Conservation (phyloP, 768 basidiomycete species). For the Zangia roseola region DNA sequence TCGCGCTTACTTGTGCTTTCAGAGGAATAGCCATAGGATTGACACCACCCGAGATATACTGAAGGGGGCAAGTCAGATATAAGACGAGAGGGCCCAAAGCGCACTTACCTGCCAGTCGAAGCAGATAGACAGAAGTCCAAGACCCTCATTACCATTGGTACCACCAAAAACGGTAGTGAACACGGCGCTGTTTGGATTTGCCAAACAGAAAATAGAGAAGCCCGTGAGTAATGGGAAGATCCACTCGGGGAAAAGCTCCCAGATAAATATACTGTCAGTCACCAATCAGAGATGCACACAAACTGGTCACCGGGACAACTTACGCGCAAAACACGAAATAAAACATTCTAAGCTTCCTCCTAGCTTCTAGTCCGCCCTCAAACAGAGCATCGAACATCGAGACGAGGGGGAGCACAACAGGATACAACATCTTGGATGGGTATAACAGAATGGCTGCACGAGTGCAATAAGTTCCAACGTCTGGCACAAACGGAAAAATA, state of each 20-base stretch:
- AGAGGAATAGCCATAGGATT: conserved; percentile 58
- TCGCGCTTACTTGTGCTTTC: conserved; percentile 41
- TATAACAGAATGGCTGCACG: conserved; percentile 36
- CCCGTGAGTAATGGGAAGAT: conserved; percentile 61
- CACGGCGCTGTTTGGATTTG: conserved; percentile 36
- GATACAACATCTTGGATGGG: conserved; percentile 43
- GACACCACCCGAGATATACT: conserved; percentile 29
- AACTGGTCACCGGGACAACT: conserved; percentile 18
- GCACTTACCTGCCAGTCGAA: conserved; percentile 53
- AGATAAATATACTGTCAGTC: conserved; percentile 34
- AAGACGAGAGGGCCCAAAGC: neutral
- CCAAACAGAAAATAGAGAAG: conserved; percentile 61
- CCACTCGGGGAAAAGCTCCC: conserved; percentile 27
- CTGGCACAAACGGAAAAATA: neutral
- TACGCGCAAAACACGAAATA: conserved; percentile 26
- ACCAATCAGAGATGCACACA: neutral
- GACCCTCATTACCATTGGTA: conserved; percentile 62
- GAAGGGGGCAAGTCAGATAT: neutral
- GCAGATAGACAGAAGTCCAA: conserved; percentile 59
- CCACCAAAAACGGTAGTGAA: conserved; percentile 60
- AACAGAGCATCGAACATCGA: conserved; percentile 38
- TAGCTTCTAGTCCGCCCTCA: conserved; percentile 36
- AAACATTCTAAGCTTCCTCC: conserved; percentile 39
- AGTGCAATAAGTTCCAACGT: neutral
- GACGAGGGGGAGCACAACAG: conserved; percentile 29